Conservation (phyloP, 164 flowering plant species). For the Sedum album region DNA sequence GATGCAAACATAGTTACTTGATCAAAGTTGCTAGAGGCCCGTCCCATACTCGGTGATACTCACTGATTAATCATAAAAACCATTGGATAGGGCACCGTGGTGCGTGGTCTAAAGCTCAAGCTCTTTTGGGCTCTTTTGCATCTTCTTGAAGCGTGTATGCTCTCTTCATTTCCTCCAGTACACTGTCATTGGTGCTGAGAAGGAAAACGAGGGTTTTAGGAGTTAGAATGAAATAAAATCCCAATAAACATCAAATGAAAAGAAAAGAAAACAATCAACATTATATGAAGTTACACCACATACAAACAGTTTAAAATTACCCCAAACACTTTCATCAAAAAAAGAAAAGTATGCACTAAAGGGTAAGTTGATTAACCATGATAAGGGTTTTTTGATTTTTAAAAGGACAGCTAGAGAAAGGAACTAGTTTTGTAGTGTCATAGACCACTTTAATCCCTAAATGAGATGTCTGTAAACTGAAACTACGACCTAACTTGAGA, state of each 20-base stretch:
- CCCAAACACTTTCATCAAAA: not conserved
- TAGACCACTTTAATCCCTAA: not conserved
- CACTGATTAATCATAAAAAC: not conserved
- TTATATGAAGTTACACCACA: not conserved
- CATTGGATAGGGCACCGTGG: not conserved
- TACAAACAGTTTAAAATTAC: not conserved
- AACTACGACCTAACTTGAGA: not conserved
- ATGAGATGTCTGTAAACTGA: not conserved
- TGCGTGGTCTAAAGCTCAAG: conserved; percentile 12
- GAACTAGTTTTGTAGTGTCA: not conserved
- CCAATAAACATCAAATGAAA: not conserved
- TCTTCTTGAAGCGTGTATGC: conserved; percentile 58
- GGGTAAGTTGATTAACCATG: not conserved
- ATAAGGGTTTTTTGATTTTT: not conserved
- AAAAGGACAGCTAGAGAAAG: not conserved
- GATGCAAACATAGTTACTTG: not conserved
- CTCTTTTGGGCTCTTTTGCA: conserved; percentile 16
- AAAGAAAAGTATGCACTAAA: not conserved
- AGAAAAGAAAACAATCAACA: not conserved
- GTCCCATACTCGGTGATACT: not conserved
- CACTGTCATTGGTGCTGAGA: conserved; percentile 72
- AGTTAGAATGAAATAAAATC: not conserved
- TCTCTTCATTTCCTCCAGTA: conserved; percentile 85
- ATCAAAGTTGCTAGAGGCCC: not conserved
- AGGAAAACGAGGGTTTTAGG: not conserved